Evolutionary conservation across 345 rosid genomes (phyloP), one percentile per base, ranked within the genome.

Genomic region (Acer saccharum): DNA sequence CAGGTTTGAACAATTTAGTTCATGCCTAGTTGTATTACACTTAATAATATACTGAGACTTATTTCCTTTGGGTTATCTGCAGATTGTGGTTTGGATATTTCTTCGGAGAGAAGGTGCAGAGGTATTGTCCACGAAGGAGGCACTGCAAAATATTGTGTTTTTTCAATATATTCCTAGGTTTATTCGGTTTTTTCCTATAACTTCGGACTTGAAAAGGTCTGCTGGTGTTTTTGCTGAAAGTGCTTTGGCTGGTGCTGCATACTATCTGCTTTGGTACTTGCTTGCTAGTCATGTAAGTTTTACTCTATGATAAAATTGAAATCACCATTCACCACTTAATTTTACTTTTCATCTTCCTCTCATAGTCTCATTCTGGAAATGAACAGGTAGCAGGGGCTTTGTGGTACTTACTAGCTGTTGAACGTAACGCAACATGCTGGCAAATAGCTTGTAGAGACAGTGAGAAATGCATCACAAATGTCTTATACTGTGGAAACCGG

Each of bases 251-350:
- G 96, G 96, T 72, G 97, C 96, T 27, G 96, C 96, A 7, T 92
- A 94, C 82, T 94, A 94, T 75, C 85, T 94, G 62, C 92, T 94
- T 5, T 94, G 98, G 96, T 94, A 92, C 86, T 55, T 94, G 87
- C 92, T 92, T 72, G 90, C 94, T 20, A 91, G 98, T 74, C 98
- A 94, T 83, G 98, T 92, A 82, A 87, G 98, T 78, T 9, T 55
- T 74, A 2, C 6, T 35, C 39, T 4, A 2, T 35, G 52, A 2
- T 21, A n/a, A 7, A 60, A 23, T 13, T 71, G 50, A n/a, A n/a
- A 71, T 10, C 16, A 6, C n/a, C 4, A 68, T 4, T 44, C 11
- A 21, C 35, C 35, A 35, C 39, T 35, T 35, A 35, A 35, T 23
- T 18, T 18, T 21, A 43, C 48, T 66, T 66, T 43, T 66, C 9